phyloP scores from a whole-genome alignment of 768 basidiomycete species.

The Kwoniella sp. region DNA sequence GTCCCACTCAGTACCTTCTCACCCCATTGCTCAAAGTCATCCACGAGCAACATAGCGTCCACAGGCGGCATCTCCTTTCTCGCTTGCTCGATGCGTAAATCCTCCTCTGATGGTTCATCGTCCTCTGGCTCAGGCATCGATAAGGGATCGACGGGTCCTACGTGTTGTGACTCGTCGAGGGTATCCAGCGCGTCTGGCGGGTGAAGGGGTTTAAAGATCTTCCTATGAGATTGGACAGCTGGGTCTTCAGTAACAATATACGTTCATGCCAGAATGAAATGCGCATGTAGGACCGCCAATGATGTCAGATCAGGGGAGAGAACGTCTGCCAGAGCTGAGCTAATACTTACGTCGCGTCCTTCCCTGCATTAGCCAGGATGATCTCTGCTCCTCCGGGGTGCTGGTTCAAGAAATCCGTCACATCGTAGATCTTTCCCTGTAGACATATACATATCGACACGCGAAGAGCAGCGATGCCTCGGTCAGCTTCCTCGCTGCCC shows the following conservation, averaged over 20 bases:
- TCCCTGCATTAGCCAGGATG: constrained; percentile 54
- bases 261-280: too few species aligned
- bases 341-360: constrained; percentile 57
- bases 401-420: constrained; percentile 55
- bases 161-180: constrained; percentile 43
- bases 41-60: constrained; percentile 54
- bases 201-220: constrained; percentile 56
- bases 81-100: constrained; percentile 49
- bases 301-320: too few species aligned
- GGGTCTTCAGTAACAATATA: too few species aligned
- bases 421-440: constrained; percentile 54
- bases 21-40: constrained; percentile 57
- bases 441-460: not conserved
- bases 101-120: constrained; percentile 49
- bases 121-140: constrained; percentile 38
- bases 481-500: too few species aligned
- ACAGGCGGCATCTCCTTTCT: constrained; percentile 47
- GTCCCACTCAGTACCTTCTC: constrained; percentile 55
- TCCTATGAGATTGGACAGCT: too few species aligned
- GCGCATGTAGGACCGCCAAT: too few species aligned
- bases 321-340: too few species aligned
- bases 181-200: constrained; percentile 54
- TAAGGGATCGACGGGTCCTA: constrained; percentile 56
- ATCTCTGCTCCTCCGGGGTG: constrained; percentile 56
- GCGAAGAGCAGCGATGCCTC: not conserved